Conservation (phyloP, 2,329 filamentous ascomycete genomes). For the Fusarium poae region DNA sequence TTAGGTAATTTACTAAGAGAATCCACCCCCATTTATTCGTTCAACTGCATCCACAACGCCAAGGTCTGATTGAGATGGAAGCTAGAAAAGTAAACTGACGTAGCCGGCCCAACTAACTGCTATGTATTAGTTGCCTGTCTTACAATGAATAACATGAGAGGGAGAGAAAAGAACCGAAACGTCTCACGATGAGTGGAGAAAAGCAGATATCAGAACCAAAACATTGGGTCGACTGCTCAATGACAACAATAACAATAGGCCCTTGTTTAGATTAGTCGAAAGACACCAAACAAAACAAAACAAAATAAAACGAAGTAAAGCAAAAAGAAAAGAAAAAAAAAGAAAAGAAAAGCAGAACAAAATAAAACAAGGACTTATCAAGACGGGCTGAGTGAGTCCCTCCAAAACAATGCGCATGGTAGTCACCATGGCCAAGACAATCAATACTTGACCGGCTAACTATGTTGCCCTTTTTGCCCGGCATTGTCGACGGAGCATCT, state of each 20-base stretch:
- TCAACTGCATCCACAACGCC: slow-evolving; percentile 8
- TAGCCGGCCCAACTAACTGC: slow-evolving; percentile 11
- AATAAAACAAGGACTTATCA: background rate
- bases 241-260: background rate
- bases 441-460: background rate
- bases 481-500: slow-evolving; percentile 29
- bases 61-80: slow-evolving; percentile 3
- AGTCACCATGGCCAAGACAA: background rate
- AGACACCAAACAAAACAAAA: background rate
- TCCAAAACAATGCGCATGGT: slow-evolving; percentile 9
- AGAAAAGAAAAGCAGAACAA: background rate
- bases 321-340: background rate
- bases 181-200: slow-evolving; percentile 1
- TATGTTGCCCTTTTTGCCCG: background rate
- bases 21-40: slow-evolving; percentile 2
- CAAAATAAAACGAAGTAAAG: background rate
- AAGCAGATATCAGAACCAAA: slow-evolving; percentile 5
- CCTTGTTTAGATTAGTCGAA: background rate
- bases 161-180: slow-evolving; percentile 6
- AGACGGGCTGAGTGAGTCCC: slow-evolving; percentile 3
- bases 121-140: background rate
- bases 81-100: slow-evolving; percentile 17
- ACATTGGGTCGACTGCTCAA: background rate
- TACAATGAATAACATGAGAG: background rate
- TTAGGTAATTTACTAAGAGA: slow-evolving; percentile 4